Evolutionary conservation across 2,329 filamentous ascomycete species (phyloP).

Genomic region (Xylariomycetidae sp.): DNA sequence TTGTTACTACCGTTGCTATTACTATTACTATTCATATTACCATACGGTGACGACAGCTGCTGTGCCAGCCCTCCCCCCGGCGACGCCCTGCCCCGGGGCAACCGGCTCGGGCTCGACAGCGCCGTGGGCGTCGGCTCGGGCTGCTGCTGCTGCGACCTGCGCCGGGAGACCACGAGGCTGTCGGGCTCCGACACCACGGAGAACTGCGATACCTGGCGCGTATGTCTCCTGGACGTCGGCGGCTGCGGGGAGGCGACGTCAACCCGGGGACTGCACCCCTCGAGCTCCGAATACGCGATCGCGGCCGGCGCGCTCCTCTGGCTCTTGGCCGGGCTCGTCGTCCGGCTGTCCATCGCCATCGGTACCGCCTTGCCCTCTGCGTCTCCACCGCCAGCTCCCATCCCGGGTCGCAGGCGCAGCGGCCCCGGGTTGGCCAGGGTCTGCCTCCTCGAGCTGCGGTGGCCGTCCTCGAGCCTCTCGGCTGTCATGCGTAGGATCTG

Average conservation of each 20-base stretch:
- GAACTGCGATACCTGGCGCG: constrained; percentile 27
- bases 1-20: not conserved
- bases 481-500: constrained; percentile 51
- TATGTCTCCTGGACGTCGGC: constrained; percentile 15
- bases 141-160: constrained; percentile 29
- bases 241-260: constrained; percentile 8
- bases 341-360: constrained; percentile 9
- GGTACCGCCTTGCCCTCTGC: not conserved
- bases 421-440: constrained; percentile 15
- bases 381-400: not conserved
- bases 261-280: constrained; percentile 11
- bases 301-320: constrained; percentile 26
- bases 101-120: constrained; percentile 40
- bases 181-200: constrained; percentile 34
- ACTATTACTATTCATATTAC: not conserved
- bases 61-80: not conserved
- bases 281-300: constrained; percentile 17
- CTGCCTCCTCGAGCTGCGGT: constrained; percentile 23
- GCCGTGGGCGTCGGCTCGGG: constrained; percentile 29
- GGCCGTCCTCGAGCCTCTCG: constrained; percentile 40
- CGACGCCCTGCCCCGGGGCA: constrained; percentile 3
- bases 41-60: not conserved
- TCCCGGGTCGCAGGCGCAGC: not conserved
- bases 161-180: constrained; percentile 34
- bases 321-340: constrained; percentile 23